These are phyloP conservation scores for Spinacia oleracea DNA, from an alignment of 179 eudicot species.

Conservation along the genomic window DNA sequence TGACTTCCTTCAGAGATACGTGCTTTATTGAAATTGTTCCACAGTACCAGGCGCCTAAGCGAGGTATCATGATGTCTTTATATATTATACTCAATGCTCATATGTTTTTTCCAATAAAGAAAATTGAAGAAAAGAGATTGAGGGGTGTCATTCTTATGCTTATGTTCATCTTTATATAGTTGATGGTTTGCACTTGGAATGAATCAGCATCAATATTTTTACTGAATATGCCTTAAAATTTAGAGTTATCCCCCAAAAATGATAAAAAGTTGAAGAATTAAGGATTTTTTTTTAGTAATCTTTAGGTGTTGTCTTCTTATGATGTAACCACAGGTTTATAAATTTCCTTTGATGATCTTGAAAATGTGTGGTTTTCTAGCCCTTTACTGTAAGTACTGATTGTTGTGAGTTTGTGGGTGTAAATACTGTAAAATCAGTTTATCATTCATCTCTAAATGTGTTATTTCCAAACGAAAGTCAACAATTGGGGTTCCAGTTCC, in stretches of 20 bases:
- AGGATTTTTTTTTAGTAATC: background rate
- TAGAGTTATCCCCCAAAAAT: background rate
- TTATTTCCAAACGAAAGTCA: background rate
- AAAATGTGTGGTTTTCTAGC: background rate
- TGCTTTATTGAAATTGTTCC: slow-evolving; percentile 86
- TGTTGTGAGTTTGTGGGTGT: background rate
- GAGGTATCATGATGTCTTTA: slow-evolving; percentile 46
- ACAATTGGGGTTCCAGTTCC: too few relatives aligned
- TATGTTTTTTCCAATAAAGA: background rate
- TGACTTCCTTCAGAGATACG: slow-evolving; percentile 92
- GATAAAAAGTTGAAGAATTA: background rate
- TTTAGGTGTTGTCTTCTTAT: background rate
- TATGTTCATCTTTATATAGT: background rate
- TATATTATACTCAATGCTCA: background rate
- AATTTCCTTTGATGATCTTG: background rate
- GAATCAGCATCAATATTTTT: background rate
- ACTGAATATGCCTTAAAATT: background rate
- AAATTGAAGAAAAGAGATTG: background rate
- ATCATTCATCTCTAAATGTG: background rate
- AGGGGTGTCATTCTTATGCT: background rate
- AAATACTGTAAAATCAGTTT: background rate
- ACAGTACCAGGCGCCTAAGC: slow-evolving; percentile 54
- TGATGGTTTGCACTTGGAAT: background rate
- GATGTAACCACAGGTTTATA: background rate
- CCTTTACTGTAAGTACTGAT: background rate